Percentiles rank a stretch among this genome's conserved stretches.
Evolutionary conservation across 2,329 filamentous ascomycete species (phyloP).

Genomic region (Lachnellula hyalina): DNA sequence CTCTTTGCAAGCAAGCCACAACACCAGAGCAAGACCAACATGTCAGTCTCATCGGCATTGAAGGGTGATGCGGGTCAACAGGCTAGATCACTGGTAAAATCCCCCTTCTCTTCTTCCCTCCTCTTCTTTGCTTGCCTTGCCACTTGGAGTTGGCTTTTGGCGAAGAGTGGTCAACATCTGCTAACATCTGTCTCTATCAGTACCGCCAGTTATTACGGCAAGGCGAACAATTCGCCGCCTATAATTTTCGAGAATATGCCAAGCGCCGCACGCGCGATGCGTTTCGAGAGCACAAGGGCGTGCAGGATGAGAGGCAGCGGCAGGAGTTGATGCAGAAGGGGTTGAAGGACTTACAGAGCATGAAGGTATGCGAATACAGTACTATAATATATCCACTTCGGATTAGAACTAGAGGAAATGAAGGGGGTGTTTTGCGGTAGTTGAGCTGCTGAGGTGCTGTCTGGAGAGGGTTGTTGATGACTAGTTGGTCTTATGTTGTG

Average conservation of each 20-base stretch:
- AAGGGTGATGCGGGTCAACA: slow-evolving; percentile 28
- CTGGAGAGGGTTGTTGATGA: background rate
- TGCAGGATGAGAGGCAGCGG: slow-evolving; percentile 68
- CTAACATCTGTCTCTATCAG: slow-evolving; percentile 39
- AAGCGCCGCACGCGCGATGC: slow-evolving; percentile 84
- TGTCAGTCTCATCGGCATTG: slow-evolving; percentile 24
- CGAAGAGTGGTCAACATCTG: too few relatives aligned
- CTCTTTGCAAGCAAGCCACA: background rate
- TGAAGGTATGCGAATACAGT: slow-evolving; percentile 65
- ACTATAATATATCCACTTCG: too few relatives aligned
- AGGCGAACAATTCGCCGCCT: slow-evolving; percentile 79
- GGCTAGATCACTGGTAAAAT: slow-evolving; percentile 30
- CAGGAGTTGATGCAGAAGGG: slow-evolving; percentile 90
- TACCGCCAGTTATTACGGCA: slow-evolving; percentile 90
- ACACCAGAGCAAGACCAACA: slow-evolving; percentile 11
- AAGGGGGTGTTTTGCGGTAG: background rate
- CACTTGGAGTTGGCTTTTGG: background rate
- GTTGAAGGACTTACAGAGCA: slow-evolving; percentile 74
- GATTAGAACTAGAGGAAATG: background rate
- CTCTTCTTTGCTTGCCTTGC: background rate
- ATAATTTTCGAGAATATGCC: slow-evolving; percentile 98
- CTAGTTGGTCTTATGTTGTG: background rate
- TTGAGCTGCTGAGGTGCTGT: background rate
- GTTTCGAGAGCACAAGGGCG: slow-evolving; percentile 73
- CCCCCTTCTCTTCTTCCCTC: background rate